phyloP scores from a whole-genome alignment of 495 filamentous ascomycete genomes.

The Alectoria sarmentosa region DNA sequence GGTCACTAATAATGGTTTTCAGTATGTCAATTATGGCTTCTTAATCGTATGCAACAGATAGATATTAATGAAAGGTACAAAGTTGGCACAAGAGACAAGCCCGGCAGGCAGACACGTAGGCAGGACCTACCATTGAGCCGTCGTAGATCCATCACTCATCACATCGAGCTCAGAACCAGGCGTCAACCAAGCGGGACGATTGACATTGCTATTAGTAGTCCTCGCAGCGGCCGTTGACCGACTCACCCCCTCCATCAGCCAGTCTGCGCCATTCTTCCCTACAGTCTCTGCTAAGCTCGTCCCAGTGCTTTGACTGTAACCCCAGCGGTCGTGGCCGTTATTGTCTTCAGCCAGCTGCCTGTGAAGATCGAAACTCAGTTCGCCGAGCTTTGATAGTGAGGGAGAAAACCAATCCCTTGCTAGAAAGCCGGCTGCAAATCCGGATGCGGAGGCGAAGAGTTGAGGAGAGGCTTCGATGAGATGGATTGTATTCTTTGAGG shows the following conservation, averaged over 20 bases:
- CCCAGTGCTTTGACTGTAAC: conserved; percentile 56
- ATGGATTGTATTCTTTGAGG: conserved; percentile 51
- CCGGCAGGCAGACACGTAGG: not conserved
- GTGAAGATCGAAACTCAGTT: conserved; percentile 64
- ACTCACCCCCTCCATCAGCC: conserved; percentile 56
- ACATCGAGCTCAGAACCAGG: conserved; percentile 49
- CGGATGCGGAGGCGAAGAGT: conserved; percentile 66
- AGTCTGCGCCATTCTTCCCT: conserved; percentile 48
- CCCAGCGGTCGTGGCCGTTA: conserved; percentile 57
- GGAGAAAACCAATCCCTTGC: conserved; percentile 65
- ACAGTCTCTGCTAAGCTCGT: conserved; percentile 41
- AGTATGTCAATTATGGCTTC: conserved; percentile 24
- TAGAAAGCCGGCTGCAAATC: conserved; percentile 67
- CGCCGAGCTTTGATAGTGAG: conserved; percentile 48
- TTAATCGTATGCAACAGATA: conserved; percentile 2
- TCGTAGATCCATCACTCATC: conserved; percentile 54
- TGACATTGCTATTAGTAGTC: conserved; percentile 19
- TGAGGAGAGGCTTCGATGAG: conserved; percentile 58
- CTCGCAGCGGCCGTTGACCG: conserved; percentile 50
- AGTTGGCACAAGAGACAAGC: not conserved
- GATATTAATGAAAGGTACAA: not conserved
- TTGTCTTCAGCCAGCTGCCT: conserved; percentile 53
- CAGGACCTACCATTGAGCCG: conserved; percentile 55
- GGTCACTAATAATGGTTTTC: conserved; percentile 34
- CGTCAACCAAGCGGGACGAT: conserved; percentile 52